phyloP scores from a whole-genome alignment of 768 basidiomycete species.

The Chiua virens region DNA sequence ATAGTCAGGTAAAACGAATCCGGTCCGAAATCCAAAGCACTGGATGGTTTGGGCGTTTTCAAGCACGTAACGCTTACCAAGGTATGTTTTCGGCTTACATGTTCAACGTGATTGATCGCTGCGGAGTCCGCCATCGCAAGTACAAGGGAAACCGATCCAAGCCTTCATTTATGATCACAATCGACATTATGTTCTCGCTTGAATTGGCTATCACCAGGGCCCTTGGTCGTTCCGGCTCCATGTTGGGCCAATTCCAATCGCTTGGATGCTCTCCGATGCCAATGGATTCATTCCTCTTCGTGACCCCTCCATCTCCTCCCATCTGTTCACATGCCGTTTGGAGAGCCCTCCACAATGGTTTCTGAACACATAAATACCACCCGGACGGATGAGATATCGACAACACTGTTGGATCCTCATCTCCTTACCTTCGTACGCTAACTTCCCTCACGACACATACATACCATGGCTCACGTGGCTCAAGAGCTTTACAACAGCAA shows the following conservation, averaged over 20 bases:
- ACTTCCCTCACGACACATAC: not conserved
- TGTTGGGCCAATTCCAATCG: constrained; percentile 11
- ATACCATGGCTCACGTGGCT: constrained; percentile 11
- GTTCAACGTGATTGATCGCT: not conserved
- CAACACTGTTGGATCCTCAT: constrained; percentile 2
- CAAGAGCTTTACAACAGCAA: constrained; percentile 1
- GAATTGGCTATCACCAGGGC: constrained; percentile 12
- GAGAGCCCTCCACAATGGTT: constrained; percentile 15
- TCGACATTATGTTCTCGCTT: not conserved
- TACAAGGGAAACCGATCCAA: constrained; percentile 8
- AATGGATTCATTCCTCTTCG: constrained; percentile 8
- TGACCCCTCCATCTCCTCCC: constrained; percentile 10
- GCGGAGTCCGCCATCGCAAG: not conserved
- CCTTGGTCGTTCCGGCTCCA: constrained; percentile 1
- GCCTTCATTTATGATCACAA: constrained; percentile 2
- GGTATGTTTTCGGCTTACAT: constrained; percentile 4
- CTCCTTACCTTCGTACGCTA: not conserved
- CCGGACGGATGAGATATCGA: constrained; percentile 1
- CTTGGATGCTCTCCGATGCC: constrained; percentile 14
- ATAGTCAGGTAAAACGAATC: not conserved
- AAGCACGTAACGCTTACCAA: constrained; percentile 2
- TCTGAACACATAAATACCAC: constrained; percentile 19
- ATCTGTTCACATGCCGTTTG: constrained; percentile 17
- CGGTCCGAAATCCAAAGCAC: constrained; percentile 13
- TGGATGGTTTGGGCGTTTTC: constrained; percentile 24